Base-by-base conservation (phyloP, 2,329 filamentous ascomycete species). In the Lachnum nothofagi region DNA sequence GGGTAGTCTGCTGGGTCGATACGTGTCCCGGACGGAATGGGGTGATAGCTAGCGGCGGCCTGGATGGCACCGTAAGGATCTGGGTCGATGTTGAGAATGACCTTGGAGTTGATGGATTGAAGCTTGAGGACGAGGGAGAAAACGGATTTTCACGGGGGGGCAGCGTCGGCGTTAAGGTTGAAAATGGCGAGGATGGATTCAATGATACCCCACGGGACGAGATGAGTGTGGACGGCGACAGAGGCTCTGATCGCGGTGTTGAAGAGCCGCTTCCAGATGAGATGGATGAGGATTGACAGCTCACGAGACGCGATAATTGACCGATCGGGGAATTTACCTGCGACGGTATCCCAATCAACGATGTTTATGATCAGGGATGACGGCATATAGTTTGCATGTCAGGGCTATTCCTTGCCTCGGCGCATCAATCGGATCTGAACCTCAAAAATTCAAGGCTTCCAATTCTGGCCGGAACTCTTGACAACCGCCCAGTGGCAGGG, bases 1-100 rank as follows among this genome's bases (percentile, higher is more conserved):
- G 77, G 17, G 78, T 83, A 23, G 82, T 80, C 53, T 83, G 83
- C 62, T 84, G 81, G 78, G 81, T 84, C 22, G 81, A 85, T 55
- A 77, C 82, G 5, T 79, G 78, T 61, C 72, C 72, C 22, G 71
- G 70, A 8, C 72, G 73, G 43, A 70, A 70, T 31, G 68, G 76
- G 17, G 70, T 45, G 5, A 44, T 86, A 35, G 82, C 77, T 4
- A 86, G 80, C 55, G 81, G 79, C 48, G 79, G 83, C 0, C 54
- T 82, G 33, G 83, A 86, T 62, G 72, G 73, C 54, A 82, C 77
- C 2, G 72, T 86, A 17, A 74, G 76, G 46, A 68, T 86, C 5
- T 86, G 82, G 80, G 72, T 75, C 46, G 73, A 78, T 55, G 60
- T 65, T 16, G 42, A 49, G 16, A 57, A 61, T 2, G 56, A 59